Percentiles rank a stretch among this genome's conserved stretches.
Evolutionary conservation across 2,329 filamentous ascomycete species (phyloP).

Genomic region (Aureobasidium sp.): DNA sequence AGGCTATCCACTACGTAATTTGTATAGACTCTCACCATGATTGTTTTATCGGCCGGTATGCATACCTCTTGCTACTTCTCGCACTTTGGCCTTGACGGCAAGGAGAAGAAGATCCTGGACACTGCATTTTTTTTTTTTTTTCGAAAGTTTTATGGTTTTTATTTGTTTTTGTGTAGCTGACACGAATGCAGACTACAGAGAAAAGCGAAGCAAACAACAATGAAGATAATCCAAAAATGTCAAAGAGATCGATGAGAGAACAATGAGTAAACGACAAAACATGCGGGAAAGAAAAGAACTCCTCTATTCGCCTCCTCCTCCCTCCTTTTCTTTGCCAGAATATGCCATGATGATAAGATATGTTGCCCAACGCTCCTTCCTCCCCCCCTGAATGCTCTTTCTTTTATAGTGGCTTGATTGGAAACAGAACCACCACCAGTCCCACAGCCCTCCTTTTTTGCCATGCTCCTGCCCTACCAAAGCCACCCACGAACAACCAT

Average conservation of each 20-base stretch:
- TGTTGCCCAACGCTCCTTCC: not conserved
- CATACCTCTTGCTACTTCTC: too few species aligned
- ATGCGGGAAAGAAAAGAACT: not conserved
- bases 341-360: not conserved
- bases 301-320: not conserved
- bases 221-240: not conserved
- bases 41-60: not conserved
- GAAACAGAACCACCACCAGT: not conserved
- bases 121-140: not conserved
- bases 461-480: not conserved
- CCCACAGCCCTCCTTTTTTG: not conserved
- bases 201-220: not conserved
- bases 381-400: not conserved
- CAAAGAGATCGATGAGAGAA: not conserved
- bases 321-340: not conserved
- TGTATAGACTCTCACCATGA: not conserved
- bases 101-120: too few species aligned
- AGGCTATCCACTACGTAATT: not conserved
- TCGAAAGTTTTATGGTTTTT: not conserved
- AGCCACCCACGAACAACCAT: not conserved
- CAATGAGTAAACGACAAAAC: not conserved
- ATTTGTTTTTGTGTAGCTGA: not conserved
- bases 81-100: too few species aligned
- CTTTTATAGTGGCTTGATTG: not conserved
- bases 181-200: not conserved